Evolutionary conservation across 2,329 filamentous ascomycete species (phyloP).

Genomic region (Dactylellina haptotyla): DNA sequence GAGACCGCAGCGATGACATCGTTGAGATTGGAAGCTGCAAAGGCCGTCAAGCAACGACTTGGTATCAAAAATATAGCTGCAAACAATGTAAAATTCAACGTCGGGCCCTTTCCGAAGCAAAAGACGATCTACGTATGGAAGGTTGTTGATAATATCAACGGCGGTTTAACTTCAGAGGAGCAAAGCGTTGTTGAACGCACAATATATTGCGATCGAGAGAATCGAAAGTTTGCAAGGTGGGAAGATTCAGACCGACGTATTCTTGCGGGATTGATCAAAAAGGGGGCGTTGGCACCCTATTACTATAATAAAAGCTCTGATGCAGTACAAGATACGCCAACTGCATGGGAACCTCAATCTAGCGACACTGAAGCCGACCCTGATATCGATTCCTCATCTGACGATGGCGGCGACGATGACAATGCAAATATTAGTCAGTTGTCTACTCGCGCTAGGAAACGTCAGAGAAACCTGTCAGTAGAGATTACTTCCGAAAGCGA

Average conservation of each 20-base stretch:
- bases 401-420: background rate
- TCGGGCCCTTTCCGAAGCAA: slow-evolving; percentile 17
- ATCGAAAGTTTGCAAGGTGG: slow-evolving; percentile 15
- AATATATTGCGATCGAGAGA: background rate
- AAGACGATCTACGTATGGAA: slow-evolving; percentile 32
- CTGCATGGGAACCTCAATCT: background rate
- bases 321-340: background rate
- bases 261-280: slow-evolving; percentile 9
- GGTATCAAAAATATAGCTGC: background rate
- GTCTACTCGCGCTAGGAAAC: no score
- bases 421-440: no score
- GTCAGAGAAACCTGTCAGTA: background rate
- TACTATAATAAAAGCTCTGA: no score
- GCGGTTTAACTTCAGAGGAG: background rate
- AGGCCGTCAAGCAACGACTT: slow-evolving; percentile 2
- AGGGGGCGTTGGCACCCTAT: background rate
- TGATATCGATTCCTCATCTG: no score
- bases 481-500: background rate
- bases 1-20: no score
- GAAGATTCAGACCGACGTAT: background rate
- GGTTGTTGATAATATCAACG: no score
- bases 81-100: slow-evolving; percentile 7
- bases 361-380: background rate
- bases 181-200: background rate
- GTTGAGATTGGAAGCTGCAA: no score